Conservation (phyloP, 1,139 yeast genomes). For the Meyerozyma sp. region DNA sequence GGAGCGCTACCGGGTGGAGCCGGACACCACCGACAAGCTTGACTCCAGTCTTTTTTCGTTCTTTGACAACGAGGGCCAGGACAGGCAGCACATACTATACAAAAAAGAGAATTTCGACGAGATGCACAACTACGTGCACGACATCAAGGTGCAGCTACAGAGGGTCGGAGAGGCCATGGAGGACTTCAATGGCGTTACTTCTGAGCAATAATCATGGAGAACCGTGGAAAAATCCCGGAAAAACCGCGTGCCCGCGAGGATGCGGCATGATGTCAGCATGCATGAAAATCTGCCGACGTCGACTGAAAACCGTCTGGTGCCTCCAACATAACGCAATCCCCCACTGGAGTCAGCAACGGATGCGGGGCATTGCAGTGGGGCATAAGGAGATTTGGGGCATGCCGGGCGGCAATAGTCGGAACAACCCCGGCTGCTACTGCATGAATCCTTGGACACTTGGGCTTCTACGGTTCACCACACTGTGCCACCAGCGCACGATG, state of each 20-base stretch:
- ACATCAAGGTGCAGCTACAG: slow-evolving; percentile 27
- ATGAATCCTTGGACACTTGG: no score
- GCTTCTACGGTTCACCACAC: no score
- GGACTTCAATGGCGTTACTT: slow-evolving; percentile 33
- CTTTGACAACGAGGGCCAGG: slow-evolving; percentile 12
- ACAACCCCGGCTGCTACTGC: no score
- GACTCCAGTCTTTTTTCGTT: slow-evolving; percentile 11
- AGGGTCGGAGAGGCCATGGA: slow-evolving; percentile 38
- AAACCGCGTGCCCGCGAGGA: neutral
- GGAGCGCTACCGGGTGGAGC: slow-evolving; percentile 8
- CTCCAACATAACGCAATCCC: neutral
- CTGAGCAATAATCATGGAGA: slow-evolving; percentile 25
- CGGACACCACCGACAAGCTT: slow-evolving; percentile 9
- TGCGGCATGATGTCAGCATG: neutral
- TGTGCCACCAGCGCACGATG: no score
- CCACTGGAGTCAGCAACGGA: neutral
- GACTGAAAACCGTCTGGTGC: neutral
- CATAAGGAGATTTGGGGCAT: no score
- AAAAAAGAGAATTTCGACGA: slow-evolving; percentile 35
- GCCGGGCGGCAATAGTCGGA: no score
- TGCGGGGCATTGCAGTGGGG: neutral
- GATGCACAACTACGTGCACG: slow-evolving; percentile 31
- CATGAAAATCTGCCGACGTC: neutral
- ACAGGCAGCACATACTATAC: slow-evolving; percentile 9
- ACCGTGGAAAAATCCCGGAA: neutral